phyloP scores from a whole-genome alignment of 768 basidiomycete genomes.

The Xanthoconium purpureum region DNA sequence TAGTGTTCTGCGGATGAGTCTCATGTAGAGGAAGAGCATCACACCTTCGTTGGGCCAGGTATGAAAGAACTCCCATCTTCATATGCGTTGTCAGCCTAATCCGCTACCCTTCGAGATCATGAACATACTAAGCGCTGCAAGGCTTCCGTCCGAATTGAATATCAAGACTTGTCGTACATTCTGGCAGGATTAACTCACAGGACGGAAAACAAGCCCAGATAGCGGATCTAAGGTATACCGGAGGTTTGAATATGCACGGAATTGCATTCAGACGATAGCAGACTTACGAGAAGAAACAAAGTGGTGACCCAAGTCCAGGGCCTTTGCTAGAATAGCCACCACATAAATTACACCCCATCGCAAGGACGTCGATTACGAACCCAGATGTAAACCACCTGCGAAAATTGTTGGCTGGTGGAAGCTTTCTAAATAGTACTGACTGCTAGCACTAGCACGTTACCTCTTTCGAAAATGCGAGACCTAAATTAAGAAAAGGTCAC shows the following conservation, averaged over 20 bases:
- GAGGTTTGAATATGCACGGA: neutral
- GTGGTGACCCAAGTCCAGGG: constrained; percentile 2
- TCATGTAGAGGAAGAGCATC: neutral
- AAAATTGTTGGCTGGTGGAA: neutral
- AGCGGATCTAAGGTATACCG: neutral
- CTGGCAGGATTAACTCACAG: neutral
- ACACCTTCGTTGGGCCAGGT: neutral
- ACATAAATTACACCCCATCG: neutral
- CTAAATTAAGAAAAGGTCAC: neutral
- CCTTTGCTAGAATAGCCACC: neutral
- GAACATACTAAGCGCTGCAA: neutral
- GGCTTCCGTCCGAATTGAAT: neutral
- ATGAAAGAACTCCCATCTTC: neutral
- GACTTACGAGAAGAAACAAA: constrained; percentile 2
- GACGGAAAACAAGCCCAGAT: neutral
- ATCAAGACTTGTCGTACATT: neutral
- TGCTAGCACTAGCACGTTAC: neutral
- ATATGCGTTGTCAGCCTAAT: neutral
- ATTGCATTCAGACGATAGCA: too few species aligned
- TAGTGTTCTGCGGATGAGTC: neutral
- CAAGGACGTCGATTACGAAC: neutral
- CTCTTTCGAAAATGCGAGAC: neutral
- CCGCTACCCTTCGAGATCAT: too few species aligned
- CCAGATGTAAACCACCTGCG: constrained; percentile 1
- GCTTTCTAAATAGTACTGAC: too few species aligned